phyloP scores from a whole-genome alignment of 495 filamentous ascomycete genomes.

The Staphylotrichum longicolle region DNA sequence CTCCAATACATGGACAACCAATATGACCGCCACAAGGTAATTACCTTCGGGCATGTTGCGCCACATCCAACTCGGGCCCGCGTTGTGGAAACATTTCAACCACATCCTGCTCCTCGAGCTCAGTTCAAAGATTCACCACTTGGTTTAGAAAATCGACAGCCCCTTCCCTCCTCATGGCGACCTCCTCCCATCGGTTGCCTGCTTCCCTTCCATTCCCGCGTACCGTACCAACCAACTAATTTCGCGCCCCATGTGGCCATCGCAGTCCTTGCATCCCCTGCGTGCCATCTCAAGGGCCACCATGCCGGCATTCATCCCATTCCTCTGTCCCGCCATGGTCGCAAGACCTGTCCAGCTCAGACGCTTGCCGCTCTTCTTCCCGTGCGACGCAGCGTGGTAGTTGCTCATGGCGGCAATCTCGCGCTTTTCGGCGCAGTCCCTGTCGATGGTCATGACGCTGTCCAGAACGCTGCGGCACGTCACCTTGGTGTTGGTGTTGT shows the following conservation, averaged over 20 bases:
- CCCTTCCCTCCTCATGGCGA: neutral
- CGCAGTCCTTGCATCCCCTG: conserved; percentile 29
- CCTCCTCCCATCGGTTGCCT: neutral
- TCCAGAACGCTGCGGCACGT: conserved; percentile 21
- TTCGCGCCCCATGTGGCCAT: conserved; percentile 30
- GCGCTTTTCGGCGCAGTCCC: conserved; percentile 40
- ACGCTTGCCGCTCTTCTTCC: conserved; percentile 30
- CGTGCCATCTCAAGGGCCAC: conserved; percentile 33
- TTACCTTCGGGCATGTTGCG: no score
- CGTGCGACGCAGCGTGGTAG: conserved; percentile 29
- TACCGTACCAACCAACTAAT: conserved; percentile 33
- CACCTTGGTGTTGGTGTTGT: neutral
- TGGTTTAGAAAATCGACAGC: no score
- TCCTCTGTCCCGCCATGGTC: conserved; percentile 24
- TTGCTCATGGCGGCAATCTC: conserved; percentile 39
- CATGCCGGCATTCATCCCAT: conserved; percentile 31
- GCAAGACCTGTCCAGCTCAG: conserved; percentile 41
- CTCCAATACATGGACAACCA: no score
- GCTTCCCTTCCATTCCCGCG: conserved; percentile 13
- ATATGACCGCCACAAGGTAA: no score
- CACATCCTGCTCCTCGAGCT: no score
- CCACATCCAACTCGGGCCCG: no score
- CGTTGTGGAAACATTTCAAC: no score
- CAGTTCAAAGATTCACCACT: no score
- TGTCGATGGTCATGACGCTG: conserved; percentile 33